phyloP scores from a whole-genome alignment of 2,329 filamentous ascomycete species.

The Daldinia sp. region DNA sequence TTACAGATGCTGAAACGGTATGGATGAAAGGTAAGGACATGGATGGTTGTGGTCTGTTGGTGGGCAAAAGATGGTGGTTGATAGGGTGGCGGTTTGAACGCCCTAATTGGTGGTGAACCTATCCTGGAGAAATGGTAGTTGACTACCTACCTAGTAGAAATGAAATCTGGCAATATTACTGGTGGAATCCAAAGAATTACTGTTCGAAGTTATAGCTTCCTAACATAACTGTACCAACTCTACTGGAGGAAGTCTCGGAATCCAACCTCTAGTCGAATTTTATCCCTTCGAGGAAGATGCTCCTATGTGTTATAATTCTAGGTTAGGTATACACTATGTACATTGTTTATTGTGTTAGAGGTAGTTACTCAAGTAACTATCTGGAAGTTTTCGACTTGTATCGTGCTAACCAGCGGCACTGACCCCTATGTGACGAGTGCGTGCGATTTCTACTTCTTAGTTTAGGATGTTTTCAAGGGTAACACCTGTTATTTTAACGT shows the following conservation, averaged over 20 bases:
- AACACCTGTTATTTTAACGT: too few species aligned
- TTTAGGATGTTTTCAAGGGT: too few species aligned
- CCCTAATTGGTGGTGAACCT: conserved; percentile 3
- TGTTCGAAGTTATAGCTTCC: background rate
- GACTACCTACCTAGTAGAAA: too few species aligned
- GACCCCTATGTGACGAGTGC: background rate
- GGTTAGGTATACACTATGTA: too few species aligned
- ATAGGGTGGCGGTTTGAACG: conserved; percentile 3
- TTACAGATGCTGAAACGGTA: background rate
- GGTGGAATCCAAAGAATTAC: background rate
- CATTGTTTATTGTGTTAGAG: background rate
- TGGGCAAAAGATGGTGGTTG: background rate
- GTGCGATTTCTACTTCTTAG: background rate
- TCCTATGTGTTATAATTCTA: too few species aligned
- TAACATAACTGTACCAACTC: too few species aligned
- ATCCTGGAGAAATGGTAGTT: background rate
- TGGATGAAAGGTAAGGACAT: background rate
- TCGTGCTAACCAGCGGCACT: background rate
- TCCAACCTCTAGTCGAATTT: background rate
- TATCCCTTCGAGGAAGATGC: background rate
- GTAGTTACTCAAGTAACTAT: too few species aligned
- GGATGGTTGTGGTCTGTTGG: background rate
- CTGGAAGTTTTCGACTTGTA: background rate
- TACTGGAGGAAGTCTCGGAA: too few species aligned
- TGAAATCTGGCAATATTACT: background rate